Evolutionary conservation across 345 rosid genomes (phyloP).

Genomic region (Boechera stricta): DNA sequence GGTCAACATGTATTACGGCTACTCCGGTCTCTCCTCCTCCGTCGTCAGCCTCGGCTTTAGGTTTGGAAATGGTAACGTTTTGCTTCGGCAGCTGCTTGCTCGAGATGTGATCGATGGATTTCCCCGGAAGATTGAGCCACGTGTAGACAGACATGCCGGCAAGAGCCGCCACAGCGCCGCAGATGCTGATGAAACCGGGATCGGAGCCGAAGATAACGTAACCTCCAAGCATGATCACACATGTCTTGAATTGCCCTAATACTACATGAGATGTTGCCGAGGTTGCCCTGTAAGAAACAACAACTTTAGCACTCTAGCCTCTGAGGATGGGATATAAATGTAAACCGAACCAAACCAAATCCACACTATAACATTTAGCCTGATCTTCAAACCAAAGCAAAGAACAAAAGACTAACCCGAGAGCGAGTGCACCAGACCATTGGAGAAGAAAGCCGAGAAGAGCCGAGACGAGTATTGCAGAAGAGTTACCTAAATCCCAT

Average conservation of each 20-base stretch:
- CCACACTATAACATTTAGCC: not conserved
- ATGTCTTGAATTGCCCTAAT: slow-evolving; percentile 92
- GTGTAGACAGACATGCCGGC: slow-evolving; percentile 82
- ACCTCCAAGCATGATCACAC: slow-evolving; percentile 88
- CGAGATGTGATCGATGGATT: slow-evolving; percentile 43
- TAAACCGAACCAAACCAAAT: not conserved
- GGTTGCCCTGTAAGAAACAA: slow-evolving; percentile 67
- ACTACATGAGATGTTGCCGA: slow-evolving; percentile 96
- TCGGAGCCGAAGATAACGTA: slow-evolving; percentile 71
- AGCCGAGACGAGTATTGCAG: slow-evolving; percentile 74
- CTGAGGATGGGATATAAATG: not conserved
- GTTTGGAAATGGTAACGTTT: slow-evolving; percentile 43
- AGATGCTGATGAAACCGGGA: slow-evolving; percentile 78
- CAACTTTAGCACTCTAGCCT: not conserved
- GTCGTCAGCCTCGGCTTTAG: slow-evolving; percentile 48
- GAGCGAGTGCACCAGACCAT: slow-evolving; percentile 97
- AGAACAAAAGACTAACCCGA: slow-evolving; percentile 62
- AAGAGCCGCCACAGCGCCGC: slow-evolving; percentile 78
- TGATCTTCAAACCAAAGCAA: not conserved
- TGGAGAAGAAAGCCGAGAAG: slow-evolving; percentile 91
- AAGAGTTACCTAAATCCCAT: slow-evolving; percentile 75
- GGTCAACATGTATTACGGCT: slow-evolving; percentile 26
- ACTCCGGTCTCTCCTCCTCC: slow-evolving; percentile 37
- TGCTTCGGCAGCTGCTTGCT: slow-evolving; percentile 56
- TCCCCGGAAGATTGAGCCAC: slow-evolving; percentile 61